phyloP scores from a whole-genome alignment of 495 filamentous ascomycete species.

The Aspergillus taichungensis region DNA sequence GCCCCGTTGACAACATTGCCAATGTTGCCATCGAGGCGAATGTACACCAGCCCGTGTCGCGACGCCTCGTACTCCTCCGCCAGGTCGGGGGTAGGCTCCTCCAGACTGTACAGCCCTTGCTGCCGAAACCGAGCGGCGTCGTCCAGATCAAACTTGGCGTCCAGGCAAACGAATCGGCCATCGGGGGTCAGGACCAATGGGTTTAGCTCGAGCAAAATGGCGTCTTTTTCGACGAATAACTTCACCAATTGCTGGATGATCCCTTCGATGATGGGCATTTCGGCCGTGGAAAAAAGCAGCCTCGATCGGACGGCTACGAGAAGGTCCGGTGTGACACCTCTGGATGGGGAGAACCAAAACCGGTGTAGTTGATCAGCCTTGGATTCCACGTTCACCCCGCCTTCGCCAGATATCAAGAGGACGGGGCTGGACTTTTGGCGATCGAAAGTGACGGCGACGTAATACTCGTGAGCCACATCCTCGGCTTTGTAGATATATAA shows the following conservation, averaged over 20 bases:
- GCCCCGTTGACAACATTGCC: slow-evolving; percentile 29
- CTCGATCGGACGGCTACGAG: slow-evolving; percentile 15
- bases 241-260: slow-evolving; percentile 19
- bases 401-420: slow-evolving; percentile 20
- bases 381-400: slow-evolving; percentile 25
- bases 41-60: slow-evolving; percentile 19
- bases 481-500: slow-evolving; percentile 27
- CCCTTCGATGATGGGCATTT: slow-evolving; percentile 14
- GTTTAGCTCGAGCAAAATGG: slow-evolving; percentile 26
- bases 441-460: slow-evolving; percentile 27
- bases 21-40: slow-evolving; percentile 24
- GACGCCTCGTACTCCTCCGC: slow-evolving; percentile 16
- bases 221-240: slow-evolving; percentile 26
- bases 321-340: slow-evolving; percentile 17
- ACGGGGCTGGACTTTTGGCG: slow-evolving; percentile 19
- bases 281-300: slow-evolving; percentile 15
- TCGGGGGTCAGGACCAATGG: slow-evolving; percentile 21
- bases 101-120: slow-evolving; percentile 14
- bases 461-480: slow-evolving; percentile 20
- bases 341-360: slow-evolving; percentile 16
- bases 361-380: slow-evolving; percentile 18
- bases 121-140: slow-evolving; percentile 20
- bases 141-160: slow-evolving; percentile 26
- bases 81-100: slow-evolving; percentile 11
- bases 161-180: slow-evolving; percentile 19